Evolutionary conservation across 2,329 filamentous ascomycete genomes (phyloP), one percentile per base, ranked within the genome.

Genomic region (Alternaria conjuncta): DNA sequence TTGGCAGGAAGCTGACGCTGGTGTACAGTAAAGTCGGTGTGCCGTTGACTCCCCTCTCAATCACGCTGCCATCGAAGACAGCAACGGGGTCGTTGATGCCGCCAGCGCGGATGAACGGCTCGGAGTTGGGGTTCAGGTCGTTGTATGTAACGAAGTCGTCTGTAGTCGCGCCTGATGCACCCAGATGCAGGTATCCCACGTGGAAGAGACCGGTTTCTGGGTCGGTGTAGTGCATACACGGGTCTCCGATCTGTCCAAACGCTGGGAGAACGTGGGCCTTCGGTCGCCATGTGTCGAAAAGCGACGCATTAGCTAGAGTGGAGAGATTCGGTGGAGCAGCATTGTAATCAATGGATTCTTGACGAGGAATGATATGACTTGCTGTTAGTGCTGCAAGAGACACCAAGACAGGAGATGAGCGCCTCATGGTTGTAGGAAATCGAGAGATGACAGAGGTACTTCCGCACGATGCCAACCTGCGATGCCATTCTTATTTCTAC

Each of bases 161-260:
- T 0, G 82, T 84, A 15, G 79, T 72, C 7, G 68, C 68, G 20
- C 70, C 66, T 1, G 68, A 71, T 47, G 68, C 65, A 6, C 70
- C 82, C 18, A 79, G 79, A 53, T 80, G 78, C n/a, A 84, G 76
- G 66, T 79, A 84, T 26, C 81, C 82, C 36, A 84, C 77, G 23
- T 84, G 82, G 64, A 84, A 84, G 23, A 82, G 73, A 2, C 82
- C 79, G 3, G 82, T 83, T 23, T 75, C 69, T 3, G 82, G 80
- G 59, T 84, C 82, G 4, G 80, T 82, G 68, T 83, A 84, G 63
- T 83, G 82, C 78, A 82, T 82, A 60, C 81, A 82, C 11, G 81
- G 82, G 60, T 84, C 82, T 36, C 80, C 82, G 45, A 83, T 80
- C 50, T 82, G 76, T 7, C 81, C 81, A 43, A 70, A 75, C 0